Evolutionary conservation across 2,329 filamentous ascomycete genomes (phyloP), one percentile per base, ranked within the genome.

Genomic region (Incumbomyces lentus): DNA sequence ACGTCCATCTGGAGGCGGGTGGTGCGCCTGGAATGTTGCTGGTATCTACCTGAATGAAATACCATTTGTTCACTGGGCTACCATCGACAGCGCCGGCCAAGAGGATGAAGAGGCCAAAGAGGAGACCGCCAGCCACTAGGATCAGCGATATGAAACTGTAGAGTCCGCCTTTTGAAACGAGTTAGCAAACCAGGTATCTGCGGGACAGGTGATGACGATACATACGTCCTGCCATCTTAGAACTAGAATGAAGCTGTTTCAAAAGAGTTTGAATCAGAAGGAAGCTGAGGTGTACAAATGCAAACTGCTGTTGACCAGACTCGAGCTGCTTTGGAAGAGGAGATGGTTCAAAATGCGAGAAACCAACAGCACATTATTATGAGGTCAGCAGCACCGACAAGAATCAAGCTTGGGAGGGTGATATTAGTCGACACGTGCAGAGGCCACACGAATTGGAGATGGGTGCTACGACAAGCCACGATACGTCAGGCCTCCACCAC

Each of bases 21-120:
- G 81, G 77, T 11, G 86, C 82, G 40, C 81, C 81, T 2, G 75
- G 70, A 60, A 94, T 88, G 60, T 73, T 78, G 29, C 68, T 70
- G 1, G 89, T 95, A 61, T 84, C 76, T 58, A 86, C 86, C 60
- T 83, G 74, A 29, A 96, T 78, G 72, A 95, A 95, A 68, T 87
- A 95, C 54, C 88, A 87, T 49, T 80, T 69, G 64, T 84, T 78
- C 46, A 93, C 70, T 1, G 81, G 81, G 12, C 59, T 68, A 36
- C 60, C 62, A 58, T 78, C 69, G 47, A 69, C 66, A 29, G 69
- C 70, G 49, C 81, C 81, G 35, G 74, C 79, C 37, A 85, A 69
- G 41, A 85, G 69, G 52, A 81, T 75, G 56, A 85, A 72, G 64
- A 84, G 76, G 56, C 82, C 74, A 52, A 86, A 64, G 22, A 84